Conservation (phyloP, 805 yeast species). For the Hanseniaspora lindneri region DNA sequence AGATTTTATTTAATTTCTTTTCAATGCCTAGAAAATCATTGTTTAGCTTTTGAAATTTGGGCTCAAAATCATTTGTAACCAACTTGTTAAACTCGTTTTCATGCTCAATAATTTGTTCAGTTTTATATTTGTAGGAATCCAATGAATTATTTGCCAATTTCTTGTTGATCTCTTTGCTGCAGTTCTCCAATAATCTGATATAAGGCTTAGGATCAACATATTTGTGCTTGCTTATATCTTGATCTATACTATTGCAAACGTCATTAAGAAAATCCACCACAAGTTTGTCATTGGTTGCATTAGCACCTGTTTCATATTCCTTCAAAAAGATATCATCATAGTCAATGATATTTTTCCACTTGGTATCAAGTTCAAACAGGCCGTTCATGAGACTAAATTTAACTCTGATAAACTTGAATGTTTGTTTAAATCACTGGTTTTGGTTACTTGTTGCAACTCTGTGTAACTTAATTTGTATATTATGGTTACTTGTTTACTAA, state of each 20-base stretch:
- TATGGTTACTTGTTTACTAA: too few relatives aligned
- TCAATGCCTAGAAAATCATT: slow-evolving; percentile 42
- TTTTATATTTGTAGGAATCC: slow-evolving; percentile 3
- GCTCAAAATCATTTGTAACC: slow-evolving; percentile 30
- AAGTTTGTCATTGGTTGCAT: slow-evolving; percentile 31
- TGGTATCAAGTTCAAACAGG: slow-evolving; percentile 52
- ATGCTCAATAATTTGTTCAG: slow-evolving; percentile 1
- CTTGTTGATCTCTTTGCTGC: slow-evolving; percentile 50
- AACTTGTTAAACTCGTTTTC: slow-evolving; percentile 4
- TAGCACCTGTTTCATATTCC: slow-evolving; percentile 60
- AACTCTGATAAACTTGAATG: too few relatives aligned
- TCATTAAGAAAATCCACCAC: slow-evolving; percentile 10
- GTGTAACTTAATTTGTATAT: too few relatives aligned
- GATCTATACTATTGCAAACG: slow-evolving; percentile 7
- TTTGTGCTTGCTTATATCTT: background rate
- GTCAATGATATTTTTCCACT: slow-evolving; percentile 37
- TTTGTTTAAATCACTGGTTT: too few relatives aligned
- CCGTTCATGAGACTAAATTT: too few relatives aligned
- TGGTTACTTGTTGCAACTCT: too few relatives aligned
- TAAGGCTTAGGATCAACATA: slow-evolving; percentile 82
- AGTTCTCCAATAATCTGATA: slow-evolving; percentile 82
- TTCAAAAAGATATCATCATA: slow-evolving; percentile 47
- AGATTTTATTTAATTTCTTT: slow-evolving; percentile 30
- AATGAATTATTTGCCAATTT: slow-evolving; percentile 31
- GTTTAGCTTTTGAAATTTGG: slow-evolving; percentile 37